Evolutionary conservation across 148 eudicot species (phyloP), one percentile per base, ranked within the genome.

Genomic region (Fagopyrum homotropicum): DNA sequence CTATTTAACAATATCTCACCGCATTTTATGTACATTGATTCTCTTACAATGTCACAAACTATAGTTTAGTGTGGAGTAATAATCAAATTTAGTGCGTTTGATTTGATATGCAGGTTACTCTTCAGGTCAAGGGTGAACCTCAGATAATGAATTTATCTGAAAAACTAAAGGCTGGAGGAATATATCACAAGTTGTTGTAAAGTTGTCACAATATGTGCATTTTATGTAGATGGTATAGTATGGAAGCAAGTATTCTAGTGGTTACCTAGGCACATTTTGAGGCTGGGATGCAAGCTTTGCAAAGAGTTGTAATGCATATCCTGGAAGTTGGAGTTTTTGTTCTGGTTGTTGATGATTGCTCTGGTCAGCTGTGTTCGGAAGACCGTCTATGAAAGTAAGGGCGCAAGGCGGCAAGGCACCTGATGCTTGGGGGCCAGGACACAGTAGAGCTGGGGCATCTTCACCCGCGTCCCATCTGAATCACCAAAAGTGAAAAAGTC

Each of bases 81-180:
- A 17, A 71, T 14, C 29, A 44, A 47, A 11, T 30, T 17, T 46
- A 5, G 6, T 1, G 45, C 7, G 22, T 15, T 30, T 8, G 45
- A 3, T 80, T 73, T 71, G 71, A 56, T 57, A 56, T 79, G 80
- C 79, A 93, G 98, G 98, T 93, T 22, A 93, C 98, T 17, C 88
- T 93, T 73, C 94, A 93, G 82, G 98, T 93, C 1, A 91, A 93
- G 79, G 98, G 94, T 63, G 94, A 93, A 75, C 50, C 89, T 51
- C 98, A 91, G 82, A 52, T 93, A 44, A 12, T 75, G 69, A 88
- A 89, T 70, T 79, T 93, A 74, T 85, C 97, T 22, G 92, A 89
- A 73, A 90, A 93, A 81, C 90, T 93, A 73, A 86, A 66, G 52
- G 83, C 83, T 5, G 81, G 75, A 29, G 87, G 81, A 57, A 85